phyloP scores from a whole-genome alignment of 2,329 filamentous ascomycete species.

The Ophiocordyceps camponoti-leonardi region DNA sequence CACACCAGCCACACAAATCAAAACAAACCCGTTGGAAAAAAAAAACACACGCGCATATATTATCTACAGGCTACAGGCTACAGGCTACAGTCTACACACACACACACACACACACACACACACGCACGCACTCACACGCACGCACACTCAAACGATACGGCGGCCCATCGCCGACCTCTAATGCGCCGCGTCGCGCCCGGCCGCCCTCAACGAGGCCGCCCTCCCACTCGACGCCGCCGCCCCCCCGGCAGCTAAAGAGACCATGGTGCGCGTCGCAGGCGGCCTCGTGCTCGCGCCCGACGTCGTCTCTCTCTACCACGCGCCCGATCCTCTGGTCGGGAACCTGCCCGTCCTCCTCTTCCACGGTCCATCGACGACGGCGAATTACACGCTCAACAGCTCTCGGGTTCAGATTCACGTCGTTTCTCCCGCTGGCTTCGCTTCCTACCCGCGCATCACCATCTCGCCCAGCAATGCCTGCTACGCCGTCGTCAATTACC shows the following conservation, averaged over 20 bases:
- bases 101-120: no score
- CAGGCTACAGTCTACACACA: no score
- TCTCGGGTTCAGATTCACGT: constrained; percentile 92
- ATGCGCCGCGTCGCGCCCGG: background rate
- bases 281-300: constrained; percentile 67
- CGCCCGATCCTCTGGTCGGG: constrained; percentile 68
- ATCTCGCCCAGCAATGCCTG: constrained; percentile 84
- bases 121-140: no score
- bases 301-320: constrained; percentile 74
- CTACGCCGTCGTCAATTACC: constrained; percentile 75
- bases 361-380: constrained; percentile 78
- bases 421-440: constrained; percentile 74
- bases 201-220: background rate
- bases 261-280: constrained; percentile 71
- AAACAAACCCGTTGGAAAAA: background rate
- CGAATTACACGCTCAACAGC: constrained; percentile 72
- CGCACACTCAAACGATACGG: background rate
- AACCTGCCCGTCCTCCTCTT: constrained; percentile 76
- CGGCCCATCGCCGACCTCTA: background rate
- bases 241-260: constrained; percentile 10
- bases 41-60: background rate
- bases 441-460: constrained; percentile 79
- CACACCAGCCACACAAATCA: background rate
- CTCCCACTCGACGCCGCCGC: background rate
- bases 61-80: no score